Evolutionary conservation across 768 basidiomycete genomes (phyloP).

Genomic region (Tephrocybe sp.): DNA sequence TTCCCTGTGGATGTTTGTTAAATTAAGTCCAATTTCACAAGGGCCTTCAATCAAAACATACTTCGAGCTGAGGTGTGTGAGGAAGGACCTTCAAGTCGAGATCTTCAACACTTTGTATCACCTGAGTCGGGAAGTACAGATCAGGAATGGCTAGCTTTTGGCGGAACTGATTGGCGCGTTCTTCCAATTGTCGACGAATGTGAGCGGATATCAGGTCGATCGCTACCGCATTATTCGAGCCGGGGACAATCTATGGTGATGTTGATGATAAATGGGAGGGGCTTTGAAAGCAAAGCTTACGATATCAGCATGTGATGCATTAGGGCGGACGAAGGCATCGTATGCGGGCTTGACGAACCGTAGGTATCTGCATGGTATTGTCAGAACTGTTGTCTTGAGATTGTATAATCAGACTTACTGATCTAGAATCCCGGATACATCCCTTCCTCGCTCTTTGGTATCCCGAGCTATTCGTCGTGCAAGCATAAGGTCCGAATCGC

Average conservation of each 20-base stretch:
- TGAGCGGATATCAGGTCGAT: slow-evolving; percentile 94
- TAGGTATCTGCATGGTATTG: slow-evolving; percentile 58
- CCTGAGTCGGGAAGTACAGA: slow-evolving; percentile 29
- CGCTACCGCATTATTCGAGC: slow-evolving; percentile 83
- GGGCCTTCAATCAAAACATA: slow-evolving; percentile 26
- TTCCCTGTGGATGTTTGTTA: slow-evolving; percentile 52
- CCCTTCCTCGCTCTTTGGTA: slow-evolving; percentile 81
- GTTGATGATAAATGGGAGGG: neutral
- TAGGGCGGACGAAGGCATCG: slow-evolving; percentile 91
- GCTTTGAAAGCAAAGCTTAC: slow-evolving; percentile 35
- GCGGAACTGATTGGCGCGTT: slow-evolving; percentile 72
- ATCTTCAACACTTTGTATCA: slow-evolving; percentile 36
- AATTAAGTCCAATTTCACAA: neutral
- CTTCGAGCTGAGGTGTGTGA: slow-evolving; percentile 79
- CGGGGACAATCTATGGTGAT: slow-evolving; percentile 82
- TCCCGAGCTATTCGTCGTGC: slow-evolving; percentile 89
- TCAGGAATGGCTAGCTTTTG: slow-evolving; percentile 64
- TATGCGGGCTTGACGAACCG: slow-evolving; percentile 94
- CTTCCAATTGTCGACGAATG: slow-evolving; percentile 77
- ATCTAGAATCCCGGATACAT: slow-evolving; percentile 83
- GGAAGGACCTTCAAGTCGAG: slow-evolving; percentile 64
- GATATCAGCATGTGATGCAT: slow-evolving; percentile 85
- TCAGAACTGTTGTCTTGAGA: neutral
- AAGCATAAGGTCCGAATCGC: slow-evolving; percentile 96
- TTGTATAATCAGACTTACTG: slow-evolving; percentile 49